Evolutionary conservation across 768 basidiomycete genomes (phyloP).

Genomic region (Amanita thiersii): DNA sequence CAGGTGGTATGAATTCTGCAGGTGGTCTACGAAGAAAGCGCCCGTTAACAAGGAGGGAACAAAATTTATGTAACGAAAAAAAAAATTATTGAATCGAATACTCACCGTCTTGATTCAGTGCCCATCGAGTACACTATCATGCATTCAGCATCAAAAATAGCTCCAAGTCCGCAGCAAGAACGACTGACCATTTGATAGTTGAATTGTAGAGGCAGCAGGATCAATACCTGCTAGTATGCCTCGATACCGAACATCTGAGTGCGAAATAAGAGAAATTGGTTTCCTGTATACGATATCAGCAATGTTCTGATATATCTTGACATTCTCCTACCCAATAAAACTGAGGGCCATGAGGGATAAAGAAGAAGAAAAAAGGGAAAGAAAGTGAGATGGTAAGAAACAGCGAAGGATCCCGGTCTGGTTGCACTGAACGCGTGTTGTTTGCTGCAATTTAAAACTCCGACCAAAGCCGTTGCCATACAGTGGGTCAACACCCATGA

Average conservation of each 20-base stretch:
- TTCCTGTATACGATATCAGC: slow-evolving; percentile 39
- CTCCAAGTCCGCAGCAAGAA: not conserved
- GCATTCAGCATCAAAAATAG: slow-evolving; percentile 1
- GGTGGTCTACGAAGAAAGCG: slow-evolving; percentile 40
- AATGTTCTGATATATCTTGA: not conserved
- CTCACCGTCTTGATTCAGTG: slow-evolving; percentile 76
- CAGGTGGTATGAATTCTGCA: slow-evolving; percentile 75
- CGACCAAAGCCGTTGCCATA: no score
- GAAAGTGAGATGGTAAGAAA: not conserved
- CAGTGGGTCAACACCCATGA: no score
- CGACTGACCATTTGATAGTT: slow-evolving; percentile 74
- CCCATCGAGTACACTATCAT: slow-evolving; percentile 76
- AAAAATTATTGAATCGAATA: slow-evolving; percentile 9
- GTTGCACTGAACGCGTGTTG: not conserved
- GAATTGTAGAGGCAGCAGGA: slow-evolving; percentile 78
- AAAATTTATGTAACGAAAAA: slow-evolving; percentile 22
- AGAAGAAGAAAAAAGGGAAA: not conserved
- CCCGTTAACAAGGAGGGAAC: slow-evolving; percentile 17
- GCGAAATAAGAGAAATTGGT: slow-evolving; percentile 84
- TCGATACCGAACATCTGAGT: slow-evolving; percentile 86
- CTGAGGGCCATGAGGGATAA: slow-evolving; percentile 50
- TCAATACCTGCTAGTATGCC: slow-evolving; percentile 85
- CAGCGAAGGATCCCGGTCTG: slow-evolving; percentile 1
- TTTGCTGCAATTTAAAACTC: not conserved
- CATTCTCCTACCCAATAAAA: slow-evolving; percentile 57